Base-by-base conservation (phyloP, 257 asterid genomes). In the Solanum boliviense region DNA sequence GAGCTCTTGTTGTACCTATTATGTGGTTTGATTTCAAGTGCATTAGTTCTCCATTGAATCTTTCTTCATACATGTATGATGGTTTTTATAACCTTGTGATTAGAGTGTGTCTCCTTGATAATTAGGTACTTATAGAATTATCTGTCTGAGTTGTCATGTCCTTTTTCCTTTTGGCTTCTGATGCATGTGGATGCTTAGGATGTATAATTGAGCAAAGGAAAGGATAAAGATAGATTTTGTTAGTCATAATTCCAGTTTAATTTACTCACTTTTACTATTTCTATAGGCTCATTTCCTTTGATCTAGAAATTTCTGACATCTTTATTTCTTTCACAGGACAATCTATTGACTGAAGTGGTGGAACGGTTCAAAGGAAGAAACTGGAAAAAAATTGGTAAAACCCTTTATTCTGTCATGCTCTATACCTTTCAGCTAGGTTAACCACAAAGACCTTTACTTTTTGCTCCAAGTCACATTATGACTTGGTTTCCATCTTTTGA, bases 381-480 rank as follows among this genome's bases (percentile, higher is more conserved):
- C 70, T 95, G 98, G 98, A 95, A 95, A 88, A 91, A 52, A 88
- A 95, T 95, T 89, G 97, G 98, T 93, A 85, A 88, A 48, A 25
- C 58, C 36, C 25, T 76, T 65, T 27, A 16, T 46, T 20, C 52
- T 38, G 7, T 48, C 85, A 5, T 29, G 41, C 27, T 82, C 15
- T 82, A 29, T 82, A 48, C 31, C 3, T 82, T 44, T 82, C 86
- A 82, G 31, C 70, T 82, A 16, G 68, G 68, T 48, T 81, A 48
- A 31, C 31, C 65, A 16, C 83, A 31, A 15, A 7, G 18, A 13
- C 68, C 15, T 87, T 44, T 86, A 84, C 87, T 86, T 83, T 68
- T 87, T 83, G 41, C 88, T 25, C 87, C 44, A 58, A 46, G 35
- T 25, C 84, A 13, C 85, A 2, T 46, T 46, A 81, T 81, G 85